Percentiles rank a stretch among this genome's conserved stretches.
Conservation (phyloP, 140 eudicot species). For the Cichorium intybus region DNA sequence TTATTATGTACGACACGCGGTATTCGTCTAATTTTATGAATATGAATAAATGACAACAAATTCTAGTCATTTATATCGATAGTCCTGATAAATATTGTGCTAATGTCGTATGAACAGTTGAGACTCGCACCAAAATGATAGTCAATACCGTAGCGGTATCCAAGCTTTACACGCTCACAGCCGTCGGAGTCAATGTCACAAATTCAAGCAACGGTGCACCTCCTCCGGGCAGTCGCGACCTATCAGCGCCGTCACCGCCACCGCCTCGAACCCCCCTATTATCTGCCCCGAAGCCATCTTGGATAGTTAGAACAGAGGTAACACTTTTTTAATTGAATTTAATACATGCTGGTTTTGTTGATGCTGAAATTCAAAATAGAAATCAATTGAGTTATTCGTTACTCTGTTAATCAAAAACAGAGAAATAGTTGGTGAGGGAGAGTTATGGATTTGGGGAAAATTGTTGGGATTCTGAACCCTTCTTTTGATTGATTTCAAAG, state of each 20-base stretch:
- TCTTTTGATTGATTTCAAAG: neutral
- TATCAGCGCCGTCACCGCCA: constrained; percentile 16
- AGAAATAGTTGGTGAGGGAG: neutral
- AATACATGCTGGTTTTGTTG: neutral
- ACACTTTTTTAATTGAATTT: neutral
- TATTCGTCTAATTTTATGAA: no score
- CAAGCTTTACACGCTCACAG: neutral
- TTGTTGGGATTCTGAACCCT: neutral
- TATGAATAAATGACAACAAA: no score
- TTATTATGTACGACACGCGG: no score
- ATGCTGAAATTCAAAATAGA: neutral
- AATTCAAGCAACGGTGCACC: constrained; percentile 38
- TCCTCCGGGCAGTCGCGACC: constrained; percentile 36
- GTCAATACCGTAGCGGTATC: constrained; percentile 18
- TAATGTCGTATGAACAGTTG: no score
- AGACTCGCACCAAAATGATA: constrained; percentile 26
- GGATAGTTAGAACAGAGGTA: constrained; percentile 78
- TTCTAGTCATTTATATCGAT: no score
- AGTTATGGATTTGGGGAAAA: neutral
- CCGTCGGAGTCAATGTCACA: constrained; percentile 36
- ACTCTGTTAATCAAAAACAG: neutral
- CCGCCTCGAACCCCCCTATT: constrained; percentile 38
- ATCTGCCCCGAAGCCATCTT: constrained; percentile 58
- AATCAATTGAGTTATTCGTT: no score
- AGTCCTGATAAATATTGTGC: no score